A percentile compares a stretch with the other conserved stretches of the same genome.
Conservation (phyloP, 768 basidiomycete genomes). For the Rhodotorula graminis region DNA sequence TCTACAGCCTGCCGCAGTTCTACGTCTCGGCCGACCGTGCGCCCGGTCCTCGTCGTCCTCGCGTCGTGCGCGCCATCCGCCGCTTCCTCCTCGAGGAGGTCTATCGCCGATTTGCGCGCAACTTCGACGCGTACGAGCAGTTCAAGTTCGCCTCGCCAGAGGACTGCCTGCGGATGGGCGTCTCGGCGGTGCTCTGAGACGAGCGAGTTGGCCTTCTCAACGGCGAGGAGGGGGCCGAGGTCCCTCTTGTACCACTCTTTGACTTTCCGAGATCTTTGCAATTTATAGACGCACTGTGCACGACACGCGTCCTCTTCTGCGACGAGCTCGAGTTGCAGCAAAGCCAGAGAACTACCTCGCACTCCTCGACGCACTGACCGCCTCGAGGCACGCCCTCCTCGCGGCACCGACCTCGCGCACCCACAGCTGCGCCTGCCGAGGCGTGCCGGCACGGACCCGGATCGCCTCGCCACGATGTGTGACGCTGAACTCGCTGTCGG, state of each 20-base stretch:
- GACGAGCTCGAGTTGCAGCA: too few species aligned
- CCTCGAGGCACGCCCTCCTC: conserved; percentile 30
- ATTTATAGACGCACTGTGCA: too few species aligned
- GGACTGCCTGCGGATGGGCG: conserved; percentile 20
- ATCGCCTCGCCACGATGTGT: conserved; percentile 31
- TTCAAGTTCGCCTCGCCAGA: conserved; percentile 18
- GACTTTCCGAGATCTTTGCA: too few species aligned
- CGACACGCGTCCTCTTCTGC: too few species aligned
- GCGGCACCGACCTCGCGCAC: conserved; percentile 53
- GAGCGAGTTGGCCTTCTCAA: background rate
- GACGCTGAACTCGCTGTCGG: conserved; percentile 21
- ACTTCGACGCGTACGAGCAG: conserved; percentile 29
- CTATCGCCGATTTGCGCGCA: conserved; percentile 54
- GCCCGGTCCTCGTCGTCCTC: conserved; percentile 26
- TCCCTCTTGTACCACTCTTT: background rate
- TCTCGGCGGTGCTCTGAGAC: background rate
- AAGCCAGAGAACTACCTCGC: background rate
- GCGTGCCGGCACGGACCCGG: conserved; percentile 40
- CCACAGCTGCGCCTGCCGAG: conserved; percentile 60
- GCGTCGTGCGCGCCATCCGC: conserved; percentile 48
- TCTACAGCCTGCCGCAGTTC: conserved; percentile 57
- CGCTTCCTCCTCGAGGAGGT: conserved; percentile 59
- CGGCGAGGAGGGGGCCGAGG: background rate
- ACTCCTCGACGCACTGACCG: background rate
- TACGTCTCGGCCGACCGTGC: conserved; percentile 53